phyloP scores from a whole-genome alignment of 805 yeast genomes.

The Wickerhamiella nectarea region DNA sequence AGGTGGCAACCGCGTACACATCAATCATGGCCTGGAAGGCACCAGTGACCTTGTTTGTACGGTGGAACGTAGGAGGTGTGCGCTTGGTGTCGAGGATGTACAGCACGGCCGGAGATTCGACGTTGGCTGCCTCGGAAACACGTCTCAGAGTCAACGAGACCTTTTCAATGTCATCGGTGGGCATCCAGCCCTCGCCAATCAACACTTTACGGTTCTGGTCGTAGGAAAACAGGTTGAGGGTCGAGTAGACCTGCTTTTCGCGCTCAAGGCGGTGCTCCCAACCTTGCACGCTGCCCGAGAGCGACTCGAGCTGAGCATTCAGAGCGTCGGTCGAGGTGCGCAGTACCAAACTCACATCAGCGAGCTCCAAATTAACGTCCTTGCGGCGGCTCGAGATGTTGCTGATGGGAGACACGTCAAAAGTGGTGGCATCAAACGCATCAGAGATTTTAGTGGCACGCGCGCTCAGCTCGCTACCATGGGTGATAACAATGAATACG shows the following conservation, averaged over 20 bases:
- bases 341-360: conserved; percentile 48
- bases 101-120: conserved; percentile 35
- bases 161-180: conserved; percentile 56
- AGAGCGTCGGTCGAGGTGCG: conserved; percentile 54
- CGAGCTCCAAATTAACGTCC: conserved; percentile 35
- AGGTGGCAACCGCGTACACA: conserved; percentile 86
- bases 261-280: conserved; percentile 61
- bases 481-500: conserved; percentile 80
- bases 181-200: conserved; percentile 95
- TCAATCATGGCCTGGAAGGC: conserved; percentile 92
- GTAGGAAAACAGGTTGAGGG: conserved; percentile 66
- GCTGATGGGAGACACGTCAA: conserved; percentile 37
- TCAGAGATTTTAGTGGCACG: conserved; percentile 76
- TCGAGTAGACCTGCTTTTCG: conserved; percentile 71
- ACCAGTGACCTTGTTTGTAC: conserved; percentile 84
- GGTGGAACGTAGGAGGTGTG: conserved; percentile 89
- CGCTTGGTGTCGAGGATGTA: conserved; percentile 56
- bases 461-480: conserved; percentile 61
- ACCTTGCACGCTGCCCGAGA: conserved; percentile 56
- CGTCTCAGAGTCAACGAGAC: conserved; percentile 55
- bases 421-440: conserved; percentile 73
- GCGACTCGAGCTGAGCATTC: conserved; percentile 60
- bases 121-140: conserved; percentile 38
- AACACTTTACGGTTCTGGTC: conserved; percentile 75
- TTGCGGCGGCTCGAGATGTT: conserved; percentile 27